Evolutionary conservation across 2,329 filamentous ascomycete genomes (phyloP).

Genomic region (Fusarium coffeatum): DNA sequence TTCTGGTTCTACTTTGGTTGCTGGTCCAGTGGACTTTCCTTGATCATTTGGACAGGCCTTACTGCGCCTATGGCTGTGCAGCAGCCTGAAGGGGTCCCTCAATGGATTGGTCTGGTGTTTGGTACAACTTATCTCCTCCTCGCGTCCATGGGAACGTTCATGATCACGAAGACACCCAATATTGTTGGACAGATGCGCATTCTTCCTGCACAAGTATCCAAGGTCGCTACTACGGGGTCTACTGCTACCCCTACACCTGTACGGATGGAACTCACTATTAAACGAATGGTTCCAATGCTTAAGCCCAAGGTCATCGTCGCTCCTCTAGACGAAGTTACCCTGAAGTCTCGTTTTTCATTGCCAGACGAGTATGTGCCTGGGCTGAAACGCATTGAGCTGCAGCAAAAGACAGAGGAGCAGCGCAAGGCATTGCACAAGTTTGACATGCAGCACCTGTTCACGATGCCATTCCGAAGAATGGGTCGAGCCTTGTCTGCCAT

Average conservation of each 20-base stretch:
- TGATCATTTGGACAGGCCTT: conserved; percentile 52
- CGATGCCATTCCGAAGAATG: conserved; percentile 66
- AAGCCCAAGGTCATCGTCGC: conserved; percentile 57
- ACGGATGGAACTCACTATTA: conserved; percentile 64
- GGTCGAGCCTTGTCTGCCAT: conserved; percentile 55
- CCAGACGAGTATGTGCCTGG: conserved; percentile 54
- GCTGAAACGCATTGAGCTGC: conserved; percentile 46
- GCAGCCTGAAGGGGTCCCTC: conserved; percentile 61
- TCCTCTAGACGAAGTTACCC: conserved; percentile 49
- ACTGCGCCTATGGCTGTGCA: conserved; percentile 51
- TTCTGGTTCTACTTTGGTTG: conserved; percentile 70
- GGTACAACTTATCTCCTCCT: conserved; percentile 69
- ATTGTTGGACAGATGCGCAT: conserved; percentile 70
- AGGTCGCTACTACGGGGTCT: conserved; percentile 5
- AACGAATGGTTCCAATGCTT: conserved; percentile 62
- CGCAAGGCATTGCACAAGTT: conserved; percentile 59
- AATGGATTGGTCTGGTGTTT: conserved; percentile 69
- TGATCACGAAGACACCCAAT: conserved; percentile 67
- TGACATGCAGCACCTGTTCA: conserved; percentile 67
- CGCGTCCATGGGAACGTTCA: conserved; percentile 68
- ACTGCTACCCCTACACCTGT: conserved; percentile 45
- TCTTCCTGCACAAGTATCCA: conserved; percentile 54
- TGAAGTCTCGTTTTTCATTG: conserved; percentile 55
- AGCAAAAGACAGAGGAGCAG: conserved; percentile 53
- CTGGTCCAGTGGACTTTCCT: conserved; percentile 63